phyloP scores from a whole-genome alignment of 345 rosid genomes.

The Pistacia vera region DNA sequence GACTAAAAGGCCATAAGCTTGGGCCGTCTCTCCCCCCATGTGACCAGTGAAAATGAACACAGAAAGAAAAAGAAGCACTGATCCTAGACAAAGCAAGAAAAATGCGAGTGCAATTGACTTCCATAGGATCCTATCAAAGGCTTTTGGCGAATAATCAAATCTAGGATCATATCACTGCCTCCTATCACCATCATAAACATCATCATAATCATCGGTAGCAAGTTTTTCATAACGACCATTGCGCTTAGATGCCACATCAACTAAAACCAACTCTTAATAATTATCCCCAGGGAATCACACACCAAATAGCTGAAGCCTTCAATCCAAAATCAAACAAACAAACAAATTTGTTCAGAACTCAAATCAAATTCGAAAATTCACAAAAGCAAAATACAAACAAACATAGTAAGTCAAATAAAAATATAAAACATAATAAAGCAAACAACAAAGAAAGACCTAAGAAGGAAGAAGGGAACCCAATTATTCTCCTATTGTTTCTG shows the following conservation, averaged over 20 bases:
- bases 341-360: neutral
- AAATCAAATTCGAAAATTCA: neutral
- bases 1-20: slow-evolving; percentile 74
- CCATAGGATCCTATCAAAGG: slow-evolving; percentile 76
- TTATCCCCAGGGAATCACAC: slow-evolving; percentile 4
- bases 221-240: slow-evolving; percentile 46
- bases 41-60: slow-evolving; percentile 80
- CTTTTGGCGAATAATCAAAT: slow-evolving; percentile 67
- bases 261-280: neutral
- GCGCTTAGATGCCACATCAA: slow-evolving; percentile 64
- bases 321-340: neutral
- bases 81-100: slow-evolving; percentile 69
- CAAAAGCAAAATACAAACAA: neutral
- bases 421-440: neutral
- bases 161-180: slow-evolving; percentile 56
- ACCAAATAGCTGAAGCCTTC: neutral
- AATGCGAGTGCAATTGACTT: slow-evolving; percentile 77
- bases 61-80: slow-evolving; percentile 65
- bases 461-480: no score
- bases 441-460: neutral
- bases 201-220: slow-evolving; percentile 56
- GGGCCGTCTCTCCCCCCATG: slow-evolving; percentile 84
- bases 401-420: neutral
- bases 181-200: slow-evolving; percentile 31
- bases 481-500: neutral